phyloP scores from a whole-genome alignment of 78 protist genomes.

The Chrysochromulina tobinii region DNA sequence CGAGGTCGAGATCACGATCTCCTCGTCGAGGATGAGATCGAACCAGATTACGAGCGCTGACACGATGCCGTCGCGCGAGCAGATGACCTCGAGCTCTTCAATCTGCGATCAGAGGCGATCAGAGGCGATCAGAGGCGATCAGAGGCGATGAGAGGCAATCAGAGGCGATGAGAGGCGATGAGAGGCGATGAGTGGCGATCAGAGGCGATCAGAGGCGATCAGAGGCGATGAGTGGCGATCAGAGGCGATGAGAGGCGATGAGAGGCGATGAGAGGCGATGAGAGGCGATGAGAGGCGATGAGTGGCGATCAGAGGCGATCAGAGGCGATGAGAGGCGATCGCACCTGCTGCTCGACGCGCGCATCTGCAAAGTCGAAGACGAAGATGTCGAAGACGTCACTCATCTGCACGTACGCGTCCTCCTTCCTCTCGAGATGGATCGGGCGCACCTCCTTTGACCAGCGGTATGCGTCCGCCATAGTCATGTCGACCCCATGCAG shows the following conservation, averaged over 20 bases:
- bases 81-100: not conserved
- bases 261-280: no score
- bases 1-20: slow-evolving; percentile 19
- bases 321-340: no score
- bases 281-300: no score
- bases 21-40: slow-evolving; percentile 28
- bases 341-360: not conserved
- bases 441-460: slow-evolving; percentile 1
- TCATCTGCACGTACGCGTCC: not conserved
- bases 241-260: no score
- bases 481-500: slow-evolving; percentile 17
- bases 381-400: slow-evolving; percentile 22
- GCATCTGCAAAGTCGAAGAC: not conserved
- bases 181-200: no score
- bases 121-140: no score
- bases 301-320: no score
- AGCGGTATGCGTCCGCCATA: slow-evolving; percentile 10
- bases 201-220: no score
- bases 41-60: slow-evolving; percentile 16
- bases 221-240: no score
- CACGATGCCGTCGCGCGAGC: slow-evolving; percentile 14
- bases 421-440: not conserved
- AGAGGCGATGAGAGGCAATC: no score
- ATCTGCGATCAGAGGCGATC: no score
- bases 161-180: no score